These are phyloP conservation scores for Sarocladium kiliense DNA, from an alignment of 2,329 filamentous ascomycete species.

Conservation along the genomic window DNA sequence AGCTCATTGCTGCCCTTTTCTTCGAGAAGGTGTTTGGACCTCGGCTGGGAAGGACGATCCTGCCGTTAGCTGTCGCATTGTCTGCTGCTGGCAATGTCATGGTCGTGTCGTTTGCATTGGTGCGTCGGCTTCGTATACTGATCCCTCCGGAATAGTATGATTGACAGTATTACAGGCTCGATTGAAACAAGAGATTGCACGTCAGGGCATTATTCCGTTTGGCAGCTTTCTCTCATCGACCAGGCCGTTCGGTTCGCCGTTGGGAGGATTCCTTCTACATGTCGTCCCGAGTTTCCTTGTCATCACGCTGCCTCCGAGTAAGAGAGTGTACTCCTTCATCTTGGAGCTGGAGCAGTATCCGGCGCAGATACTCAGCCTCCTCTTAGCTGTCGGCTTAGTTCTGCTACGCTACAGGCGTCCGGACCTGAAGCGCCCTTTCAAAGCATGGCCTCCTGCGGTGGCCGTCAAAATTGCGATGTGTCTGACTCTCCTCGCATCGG, in stretches of 20 bases:
- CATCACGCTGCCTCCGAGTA: conserved; percentile 58
- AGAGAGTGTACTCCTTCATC: conserved; percentile 67
- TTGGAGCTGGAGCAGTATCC: conserved; percentile 68
- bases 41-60: conserved; percentile 48
- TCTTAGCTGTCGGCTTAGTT: conserved; percentile 52
- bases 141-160: background rate
- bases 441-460: conserved; percentile 57
- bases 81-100: conserved; percentile 68
- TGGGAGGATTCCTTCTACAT: conserved; percentile 64
- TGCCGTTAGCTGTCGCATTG: conserved; percentile 61
- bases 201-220: conserved; percentile 65
- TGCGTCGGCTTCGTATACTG: conserved; percentile 27
- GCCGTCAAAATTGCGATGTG: conserved; percentile 49
- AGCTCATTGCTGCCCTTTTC: conserved; percentile 63
- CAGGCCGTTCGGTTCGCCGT: conserved; percentile 59
- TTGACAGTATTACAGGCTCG: conserved; percentile 43
- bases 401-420: conserved; percentile 56
- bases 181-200: conserved; percentile 67
- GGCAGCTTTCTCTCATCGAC: conserved; percentile 57
- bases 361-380: conserved; percentile 54
- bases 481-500: conserved; percentile 51
- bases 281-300: conserved; percentile 64
- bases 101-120: conserved; percentile 64
- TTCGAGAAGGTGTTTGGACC: conserved; percentile 60
- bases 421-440: conserved; percentile 58